These are phyloP conservation scores for Panicum miliaceum DNA, from an alignment of 176 grass and related monocot species.

Conservation along the genomic window DNA sequence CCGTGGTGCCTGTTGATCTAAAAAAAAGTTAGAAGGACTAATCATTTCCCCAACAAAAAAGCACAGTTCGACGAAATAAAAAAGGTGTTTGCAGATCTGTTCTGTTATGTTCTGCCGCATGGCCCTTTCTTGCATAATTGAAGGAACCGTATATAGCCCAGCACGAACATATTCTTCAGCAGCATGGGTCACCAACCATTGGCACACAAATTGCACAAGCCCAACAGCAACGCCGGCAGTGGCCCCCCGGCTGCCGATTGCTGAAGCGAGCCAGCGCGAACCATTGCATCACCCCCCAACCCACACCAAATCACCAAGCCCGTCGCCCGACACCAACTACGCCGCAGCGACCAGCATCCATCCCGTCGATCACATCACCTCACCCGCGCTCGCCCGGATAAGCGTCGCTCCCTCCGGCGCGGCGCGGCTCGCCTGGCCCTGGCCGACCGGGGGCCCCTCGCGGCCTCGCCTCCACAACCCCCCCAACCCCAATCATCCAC, in stretches of 20 bases:
- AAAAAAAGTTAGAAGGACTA: not conserved
- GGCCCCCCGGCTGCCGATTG: conserved; percentile 22
- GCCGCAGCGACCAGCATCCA: not conserved
- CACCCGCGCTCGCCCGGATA: conserved; percentile 31
- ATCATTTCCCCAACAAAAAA: not conserved
- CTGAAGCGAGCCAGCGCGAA: not conserved
- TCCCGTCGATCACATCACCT: conserved; percentile 36
- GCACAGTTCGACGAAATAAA: not conserved
- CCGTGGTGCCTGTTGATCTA: too few species aligned
- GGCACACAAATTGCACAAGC: conserved; percentile 4
- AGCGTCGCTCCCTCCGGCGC: conserved; percentile 16
- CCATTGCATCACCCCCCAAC: not conserved
- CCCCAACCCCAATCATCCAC: not conserved
- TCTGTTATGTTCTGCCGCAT: not conserved
- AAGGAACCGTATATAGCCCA: not conserved
- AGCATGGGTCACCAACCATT: conserved; percentile 18
- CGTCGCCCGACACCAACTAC: conserved; percentile 26
- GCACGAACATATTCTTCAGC: conserved; percentile 24
- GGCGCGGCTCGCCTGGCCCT: conserved; percentile 20
- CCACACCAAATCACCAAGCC: not conserved
- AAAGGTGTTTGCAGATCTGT: not conserved
- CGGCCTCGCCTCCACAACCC: not conserved
- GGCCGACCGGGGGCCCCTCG: too few species aligned
- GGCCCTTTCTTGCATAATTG: not conserved
- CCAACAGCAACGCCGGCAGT: conserved; percentile 20